These are phyloP conservation scores for Paradendryphiella salina DNA, from an alignment of 2,329 filamentous ascomycete genomes.

Conservation along the genomic window DNA sequence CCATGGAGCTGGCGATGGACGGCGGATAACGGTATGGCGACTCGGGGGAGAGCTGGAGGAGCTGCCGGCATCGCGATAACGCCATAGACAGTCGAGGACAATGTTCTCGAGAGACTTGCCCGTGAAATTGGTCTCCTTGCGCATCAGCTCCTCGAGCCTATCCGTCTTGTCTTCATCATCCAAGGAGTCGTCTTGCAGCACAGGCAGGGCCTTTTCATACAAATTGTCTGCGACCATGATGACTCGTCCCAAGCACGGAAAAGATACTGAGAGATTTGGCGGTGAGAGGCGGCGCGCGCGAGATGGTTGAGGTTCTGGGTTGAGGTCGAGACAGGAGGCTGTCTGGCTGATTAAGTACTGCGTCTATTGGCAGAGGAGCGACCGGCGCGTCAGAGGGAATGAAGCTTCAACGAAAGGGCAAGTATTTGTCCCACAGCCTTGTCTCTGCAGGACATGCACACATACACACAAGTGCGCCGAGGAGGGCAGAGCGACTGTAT, in stretches of 20 bases:
- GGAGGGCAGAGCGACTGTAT: constrained; percentile 24
- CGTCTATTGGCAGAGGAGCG: constrained; percentile 22
- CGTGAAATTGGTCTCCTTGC: constrained; percentile 73
- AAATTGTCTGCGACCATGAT: constrained; percentile 89
- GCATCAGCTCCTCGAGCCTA: constrained; percentile 81
- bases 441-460: constrained; percentile 20
- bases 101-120: constrained; percentile 84
- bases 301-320: constrained; percentile 8
- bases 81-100: constrained; percentile 88
- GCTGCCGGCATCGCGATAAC: constrained; percentile 66
- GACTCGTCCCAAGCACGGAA: constrained; percentile 28
- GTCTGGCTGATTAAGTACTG: constrained; percentile 30
- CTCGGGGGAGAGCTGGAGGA: constrained; percentile 77
- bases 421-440: constrained; percentile 21
- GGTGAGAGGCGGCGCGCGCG: constrained; percentile 9
- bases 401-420: constrained; percentile 26
- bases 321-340: constrained; percentile 18
- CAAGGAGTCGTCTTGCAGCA: constrained; percentile 78
- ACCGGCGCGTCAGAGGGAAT: constrained; percentile 27
- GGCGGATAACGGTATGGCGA: constrained; percentile 85
- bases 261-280: constrained; percentile 5
- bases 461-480: constrained; percentile 12
- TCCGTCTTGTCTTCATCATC: constrained; percentile 97
- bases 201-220: constrained; percentile 86
- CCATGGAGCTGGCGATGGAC: constrained; percentile 92